Conservation (phyloP, 2,329 filamentous ascomycete genomes). For the Cladosporium halotolerans region DNA sequence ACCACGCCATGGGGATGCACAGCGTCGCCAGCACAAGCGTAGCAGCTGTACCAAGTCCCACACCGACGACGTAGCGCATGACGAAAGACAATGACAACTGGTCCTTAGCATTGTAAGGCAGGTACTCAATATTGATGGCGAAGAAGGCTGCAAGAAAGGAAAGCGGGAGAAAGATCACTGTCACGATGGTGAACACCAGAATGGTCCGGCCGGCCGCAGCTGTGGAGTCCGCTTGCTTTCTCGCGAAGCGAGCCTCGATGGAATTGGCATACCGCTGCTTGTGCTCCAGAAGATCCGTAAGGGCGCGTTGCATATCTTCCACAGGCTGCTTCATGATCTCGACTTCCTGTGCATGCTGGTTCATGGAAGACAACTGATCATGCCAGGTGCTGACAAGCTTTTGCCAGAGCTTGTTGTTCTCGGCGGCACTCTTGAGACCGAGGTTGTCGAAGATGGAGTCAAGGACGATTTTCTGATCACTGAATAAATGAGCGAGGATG, state of each 20-base stretch:
- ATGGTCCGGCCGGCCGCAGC: constrained; percentile 46
- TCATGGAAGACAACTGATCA: not conserved
- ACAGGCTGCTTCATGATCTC: constrained; percentile 59
- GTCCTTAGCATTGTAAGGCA: constrained; percentile 26
- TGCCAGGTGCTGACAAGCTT: not conserved
- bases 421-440: not conserved
- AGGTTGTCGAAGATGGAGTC: constrained; percentile 18
- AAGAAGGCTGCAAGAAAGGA: constrained; percentile 53
- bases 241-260: constrained; percentile 56
- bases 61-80: not conserved
- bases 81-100: not conserved
- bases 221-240: constrained; percentile 32
- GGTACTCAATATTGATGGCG: constrained; percentile 48
- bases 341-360: constrained; percentile 42
- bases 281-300: constrained; percentile 58
- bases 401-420: too few relatives aligned
- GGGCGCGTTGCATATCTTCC: constrained; percentile 52
- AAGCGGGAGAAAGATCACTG: constrained; percentile 47
- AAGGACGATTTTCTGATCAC: constrained; percentile 44
- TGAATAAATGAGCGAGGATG: constrained; percentile 52
- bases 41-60: not conserved
- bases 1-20: not conserved
- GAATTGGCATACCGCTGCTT: constrained; percentile 66
- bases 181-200: constrained; percentile 55
- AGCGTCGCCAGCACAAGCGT: not conserved